Conservation (phyloP, 441 rosid species). For the Sinapis alba region DNA sequence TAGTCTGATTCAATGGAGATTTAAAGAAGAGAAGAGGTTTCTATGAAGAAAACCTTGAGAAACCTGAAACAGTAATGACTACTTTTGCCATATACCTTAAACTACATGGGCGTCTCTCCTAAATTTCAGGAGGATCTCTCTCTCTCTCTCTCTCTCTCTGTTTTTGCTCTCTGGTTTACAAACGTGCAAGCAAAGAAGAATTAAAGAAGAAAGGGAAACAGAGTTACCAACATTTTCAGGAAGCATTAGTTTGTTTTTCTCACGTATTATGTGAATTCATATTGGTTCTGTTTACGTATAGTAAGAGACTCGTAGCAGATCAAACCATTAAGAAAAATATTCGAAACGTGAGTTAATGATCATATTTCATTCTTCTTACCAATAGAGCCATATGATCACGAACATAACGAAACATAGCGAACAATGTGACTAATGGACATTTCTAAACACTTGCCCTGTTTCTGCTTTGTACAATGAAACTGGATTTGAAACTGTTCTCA, state of each 20-base stretch:
- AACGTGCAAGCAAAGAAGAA: slow-evolving; percentile 21
- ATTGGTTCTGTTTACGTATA: background rate
- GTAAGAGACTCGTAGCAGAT: background rate
- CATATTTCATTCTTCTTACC: background rate
- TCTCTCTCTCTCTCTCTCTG: slow-evolving; percentile 33
- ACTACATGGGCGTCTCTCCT: slow-evolving; percentile 20
- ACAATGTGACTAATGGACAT: too few species aligned
- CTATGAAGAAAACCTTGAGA: background rate
- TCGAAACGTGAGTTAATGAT: background rate
- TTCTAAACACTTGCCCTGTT: too few species aligned
- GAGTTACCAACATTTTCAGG: background rate
- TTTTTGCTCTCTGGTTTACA: slow-evolving; percentile 12
- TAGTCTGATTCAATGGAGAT: slow-evolving; percentile 11
- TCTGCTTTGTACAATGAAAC: too few species aligned
- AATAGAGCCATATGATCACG: background rate
- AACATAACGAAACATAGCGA: too few species aligned
- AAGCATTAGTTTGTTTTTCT: background rate
- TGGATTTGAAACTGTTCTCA: too few species aligned
- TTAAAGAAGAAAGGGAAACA: background rate
- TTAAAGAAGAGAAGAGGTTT: slow-evolving; percentile 1
- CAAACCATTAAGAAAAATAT: background rate
- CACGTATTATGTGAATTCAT: background rate
- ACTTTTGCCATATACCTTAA: slow-evolving; percentile 21
- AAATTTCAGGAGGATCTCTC: slow-evolving; percentile 31
- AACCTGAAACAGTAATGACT: slow-evolving; percentile 28